phyloP scores from a whole-genome alignment of 768 basidiomycete species.

The Podaxis mareebaensis region DNA sequence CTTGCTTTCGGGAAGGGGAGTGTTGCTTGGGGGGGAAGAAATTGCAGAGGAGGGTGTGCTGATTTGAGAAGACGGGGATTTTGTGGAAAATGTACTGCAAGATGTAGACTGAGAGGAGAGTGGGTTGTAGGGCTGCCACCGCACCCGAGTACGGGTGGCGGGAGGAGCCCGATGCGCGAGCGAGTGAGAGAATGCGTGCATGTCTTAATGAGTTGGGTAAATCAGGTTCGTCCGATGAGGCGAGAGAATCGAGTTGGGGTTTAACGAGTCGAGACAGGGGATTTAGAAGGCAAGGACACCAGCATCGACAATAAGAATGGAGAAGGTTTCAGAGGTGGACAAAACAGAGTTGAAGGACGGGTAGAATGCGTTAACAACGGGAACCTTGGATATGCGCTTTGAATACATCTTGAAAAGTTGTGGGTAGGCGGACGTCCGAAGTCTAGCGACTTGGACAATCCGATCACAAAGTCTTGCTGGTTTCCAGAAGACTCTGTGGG shows the following conservation, averaged over 20 bases:
- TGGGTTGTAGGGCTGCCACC: slow-evolving; percentile 80
- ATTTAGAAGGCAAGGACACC: slow-evolving; percentile 34
- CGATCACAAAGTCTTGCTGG: slow-evolving; percentile 40
- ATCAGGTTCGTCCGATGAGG: slow-evolving; percentile 26
- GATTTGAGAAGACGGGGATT: slow-evolving; percentile 48
- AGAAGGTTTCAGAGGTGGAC: slow-evolving; percentile 19
- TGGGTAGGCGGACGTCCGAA: slow-evolving; percentile 38
- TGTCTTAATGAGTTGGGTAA: slow-evolving; percentile 33
- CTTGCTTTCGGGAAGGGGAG: slow-evolving; percentile 35
- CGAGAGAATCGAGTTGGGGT: slow-evolving; percentile 27
- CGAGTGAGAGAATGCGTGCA: slow-evolving; percentile 47
- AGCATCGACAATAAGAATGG: slow-evolving; percentile 33
- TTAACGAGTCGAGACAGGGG: slow-evolving; percentile 22
- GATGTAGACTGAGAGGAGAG: slow-evolving; percentile 40
- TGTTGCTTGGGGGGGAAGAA: slow-evolving; percentile 42
- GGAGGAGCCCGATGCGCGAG: slow-evolving; percentile 74
- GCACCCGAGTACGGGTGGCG: slow-evolving; percentile 63
- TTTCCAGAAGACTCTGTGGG: slow-evolving; percentile 27
- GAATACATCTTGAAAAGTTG: slow-evolving; percentile 42
- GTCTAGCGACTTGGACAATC: slow-evolving; percentile 45
- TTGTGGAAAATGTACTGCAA: slow-evolving; percentile 31
- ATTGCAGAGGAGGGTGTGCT: slow-evolving; percentile 61
- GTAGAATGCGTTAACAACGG: slow-evolving; percentile 26
- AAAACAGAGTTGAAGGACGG: slow-evolving; percentile 14
- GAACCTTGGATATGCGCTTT: slow-evolving; percentile 14